These are phyloP conservation scores for Botrytis byssoidea DNA, from an alignment of 2,329 filamentous ascomycete species.

Conservation along the genomic window DNA sequence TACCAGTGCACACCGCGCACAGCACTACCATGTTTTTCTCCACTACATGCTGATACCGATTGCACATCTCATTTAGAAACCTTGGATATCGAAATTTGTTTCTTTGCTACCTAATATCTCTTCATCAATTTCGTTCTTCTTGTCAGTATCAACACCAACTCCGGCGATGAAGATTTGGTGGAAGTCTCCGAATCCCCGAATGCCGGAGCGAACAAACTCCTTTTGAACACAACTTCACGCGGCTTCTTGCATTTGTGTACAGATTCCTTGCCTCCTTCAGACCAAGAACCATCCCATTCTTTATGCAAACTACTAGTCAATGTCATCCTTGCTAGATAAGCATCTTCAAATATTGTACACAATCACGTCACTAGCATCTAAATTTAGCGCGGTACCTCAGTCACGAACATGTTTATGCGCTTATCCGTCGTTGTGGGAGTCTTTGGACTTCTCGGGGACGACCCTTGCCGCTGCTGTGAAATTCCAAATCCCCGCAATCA, in stretches of 20 bases:
- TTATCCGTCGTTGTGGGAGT: slow-evolving; percentile 4
- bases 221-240: background rate
- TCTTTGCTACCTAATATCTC: background rate
- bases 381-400: slow-evolving; percentile 2
- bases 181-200: background rate
- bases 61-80: background rate
- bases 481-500: slow-evolving; percentile 11
- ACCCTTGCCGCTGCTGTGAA: slow-evolving; percentile 5
- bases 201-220: background rate
- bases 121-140: background rate
- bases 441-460: slow-evolving; percentile 4
- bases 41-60: background rate
- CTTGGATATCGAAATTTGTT: background rate
- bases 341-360: background rate
- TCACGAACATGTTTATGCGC: slow-evolving; percentile 9
- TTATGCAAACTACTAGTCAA: slow-evolving; percentile 2
- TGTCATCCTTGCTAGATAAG: slow-evolving; percentile 8
- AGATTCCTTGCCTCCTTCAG: background rate
- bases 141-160: background rate
- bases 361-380: slow-evolving; percentile 16
- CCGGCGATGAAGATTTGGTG: background rate
- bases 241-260: background rate
- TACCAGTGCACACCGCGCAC: slow-evolving; percentile 1
- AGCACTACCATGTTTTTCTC: background rate
- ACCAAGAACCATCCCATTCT: slow-evolving; percentile 5